Evolutionary conservation across 2,329 filamentous ascomycete genomes (phyloP), one percentile per base, ranked within the genome.

Genomic region (Cladosporium colombiae): DNA sequence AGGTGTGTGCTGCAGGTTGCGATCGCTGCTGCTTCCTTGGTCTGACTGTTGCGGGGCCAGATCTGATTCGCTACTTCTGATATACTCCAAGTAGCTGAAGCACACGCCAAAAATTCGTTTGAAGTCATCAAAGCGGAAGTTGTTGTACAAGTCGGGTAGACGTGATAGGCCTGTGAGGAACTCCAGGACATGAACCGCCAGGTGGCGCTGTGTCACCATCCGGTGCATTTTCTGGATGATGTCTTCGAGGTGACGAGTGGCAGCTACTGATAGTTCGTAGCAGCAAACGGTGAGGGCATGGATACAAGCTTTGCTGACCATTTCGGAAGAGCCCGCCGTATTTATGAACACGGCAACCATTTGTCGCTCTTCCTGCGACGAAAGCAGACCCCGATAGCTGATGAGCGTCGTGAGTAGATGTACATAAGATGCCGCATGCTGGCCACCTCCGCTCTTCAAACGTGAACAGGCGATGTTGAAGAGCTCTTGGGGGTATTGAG

Each of bases 101-200:
- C 93, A 97, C 56, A 99, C 96, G 11, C 91, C 95, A 76, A 99
- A 98, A 0, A 98, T 91, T 63, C 92, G 93, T 68, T 92, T 91
- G 77, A 94, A 97, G 73, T 98, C 93, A 50, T 97, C 92, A 71
- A 96, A 90, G 61, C 91, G 87, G 75, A 97, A 91, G 74, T 62
- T 97, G 96, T 74, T 92, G 96, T 1, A 97, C 3, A 76, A 84
- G 67, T 92, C 87, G 11, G 91, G 92, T 66, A 97, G 82, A 40
- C 94, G 89, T 62, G 93, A 93, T 31, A 99, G 84, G 59, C 92
- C 90, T 11, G 92, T 91, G n/a, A 99, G 82, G 74, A 99, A 98
- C 74, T 99, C 95, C 59, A 99, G 83, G 67, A 99, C 96, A 74
- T 99, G 95, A 68, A 97, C 90, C 11, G 94, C 93, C 40, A 97